Evolutionary conservation across 225 moss, liverwort and hornwort genomes (phyloP).

Genomic region (Marchantia polymorpha): DNA sequence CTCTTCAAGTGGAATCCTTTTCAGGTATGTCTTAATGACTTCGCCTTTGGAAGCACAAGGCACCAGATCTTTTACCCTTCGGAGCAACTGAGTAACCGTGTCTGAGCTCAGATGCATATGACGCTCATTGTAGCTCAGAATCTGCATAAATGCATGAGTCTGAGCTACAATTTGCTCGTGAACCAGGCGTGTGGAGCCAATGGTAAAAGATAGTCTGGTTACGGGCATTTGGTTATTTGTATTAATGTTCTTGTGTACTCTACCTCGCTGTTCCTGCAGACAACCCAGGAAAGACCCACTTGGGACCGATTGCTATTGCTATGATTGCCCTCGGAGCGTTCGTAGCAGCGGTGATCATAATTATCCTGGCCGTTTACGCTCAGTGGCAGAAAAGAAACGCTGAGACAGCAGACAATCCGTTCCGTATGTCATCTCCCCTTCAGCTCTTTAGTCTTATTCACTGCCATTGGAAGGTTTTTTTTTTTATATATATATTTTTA

Average conservation of each 20-base stretch:
- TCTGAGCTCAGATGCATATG: too few species aligned
- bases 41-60: background rate
- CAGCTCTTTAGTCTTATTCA: background rate
- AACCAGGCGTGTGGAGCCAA: too few species aligned
- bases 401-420: slow-evolving; percentile 56
- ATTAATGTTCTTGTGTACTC: background rate
- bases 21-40: slow-evolving; percentile 1
- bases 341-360: slow-evolving; percentile 30
- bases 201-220: too few species aligned
- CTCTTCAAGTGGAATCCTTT: background rate
- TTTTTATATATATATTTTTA: too few species aligned
- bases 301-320: slow-evolving; percentile 44
- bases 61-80: background rate
- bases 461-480: background rate
- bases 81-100: too few species aligned
- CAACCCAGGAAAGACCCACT: background rate
- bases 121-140: too few species aligned
- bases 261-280: background rate
- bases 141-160: too few species aligned
- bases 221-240: background rate
- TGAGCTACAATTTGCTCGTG: too few species aligned
- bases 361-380: slow-evolving; percentile 24
- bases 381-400: slow-evolving; percentile 58
- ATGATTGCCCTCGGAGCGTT: slow-evolving; percentile 53
- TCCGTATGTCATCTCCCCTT: slow-evolving; percentile 37